A percentile compares a stretch with the other conserved stretches of the same genome.
Conservation (phyloP, 2,329 filamentous ascomycete species). For the Cladosporium cucumerinum region DNA sequence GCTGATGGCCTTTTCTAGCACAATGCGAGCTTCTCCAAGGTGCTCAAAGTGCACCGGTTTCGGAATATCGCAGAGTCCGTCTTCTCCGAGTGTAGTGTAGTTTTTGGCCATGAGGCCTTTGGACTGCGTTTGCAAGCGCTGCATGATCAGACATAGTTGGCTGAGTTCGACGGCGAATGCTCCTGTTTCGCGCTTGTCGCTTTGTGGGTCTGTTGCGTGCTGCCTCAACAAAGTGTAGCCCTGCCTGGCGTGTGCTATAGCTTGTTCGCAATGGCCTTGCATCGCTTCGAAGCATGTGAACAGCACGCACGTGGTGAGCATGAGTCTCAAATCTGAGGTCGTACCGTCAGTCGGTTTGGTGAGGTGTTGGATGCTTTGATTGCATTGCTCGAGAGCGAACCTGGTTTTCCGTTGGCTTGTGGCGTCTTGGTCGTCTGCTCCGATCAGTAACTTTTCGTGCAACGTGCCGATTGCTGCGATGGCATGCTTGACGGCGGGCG, state of each 20-base stretch:
- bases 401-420: constrained; percentile 16
- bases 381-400: constrained; percentile 28
- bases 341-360: constrained; percentile 16
- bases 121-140: constrained; percentile 23
- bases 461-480: constrained; percentile 25
- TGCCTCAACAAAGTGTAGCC: constrained; percentile 26
- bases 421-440: constrained; percentile 18
- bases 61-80: neutral
- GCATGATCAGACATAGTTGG: constrained; percentile 24
- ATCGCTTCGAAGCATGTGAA: constrained; percentile 28
- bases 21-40: constrained; percentile 21
- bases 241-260: constrained; percentile 25
- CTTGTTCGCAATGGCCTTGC: constrained; percentile 28
- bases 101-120: constrained; percentile 20
- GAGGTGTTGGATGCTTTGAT: constrained; percentile 25
- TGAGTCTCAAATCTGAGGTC: constrained; percentile 21
- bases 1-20: constrained; percentile 22
- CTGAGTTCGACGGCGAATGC: constrained; percentile 25
- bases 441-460: constrained; percentile 25
- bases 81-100: neutral
- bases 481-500: constrained; percentile 25
- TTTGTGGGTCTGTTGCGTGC: constrained; percentile 21
- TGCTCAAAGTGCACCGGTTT: constrained; percentile 19
- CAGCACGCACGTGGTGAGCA: constrained; percentile 27
- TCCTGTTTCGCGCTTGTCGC: constrained; percentile 20